Evolutionary conservation across 2,329 filamentous ascomycete genomes (phyloP), one percentile per base, ranked within the genome.

Genomic region (Diaporthe citri): DNA sequence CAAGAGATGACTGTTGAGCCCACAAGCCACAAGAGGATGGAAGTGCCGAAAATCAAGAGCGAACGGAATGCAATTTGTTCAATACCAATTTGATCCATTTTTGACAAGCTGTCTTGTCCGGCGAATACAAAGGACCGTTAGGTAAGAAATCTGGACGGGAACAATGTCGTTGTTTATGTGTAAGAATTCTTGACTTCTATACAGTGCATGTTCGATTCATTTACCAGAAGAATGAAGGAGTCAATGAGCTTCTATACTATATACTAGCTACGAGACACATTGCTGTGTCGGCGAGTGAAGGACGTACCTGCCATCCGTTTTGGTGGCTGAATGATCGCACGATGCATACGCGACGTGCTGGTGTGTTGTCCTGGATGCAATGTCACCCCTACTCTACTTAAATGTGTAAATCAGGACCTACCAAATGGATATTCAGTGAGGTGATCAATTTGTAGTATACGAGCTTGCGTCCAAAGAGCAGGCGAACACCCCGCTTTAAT

Each of bases 21-120:
- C 25, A 78, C 75, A 39, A 80, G 76, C 57, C 77, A 74, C 43
- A 76, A 51, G n/a, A 73, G 6, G 10, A 62, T 57, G 46, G 55
- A 56, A 20, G 31, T 43, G 22, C 52, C 56, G 46, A 60, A 9
- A 25, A 39, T 12, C 39, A 72, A 6, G 3, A 56, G 25, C 4
- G 36, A 62, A 7, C 41, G 46, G 12, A 41, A 64, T 12, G 70
- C 25, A 8, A 39, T 17, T 43, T 22, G 20, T 12, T 22, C 51
- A 31, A 52, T 22, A 39, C 13, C 17, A 9, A 10, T 46, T 10
- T 41, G 39, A 34, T 72, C 57, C 71, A 72, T 72, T 1, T 9
- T 28, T 15, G 6, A 4, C 8, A 25, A 20, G 7, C 22, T 55
- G 7, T 55, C n/a, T 55, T 7, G 5, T 55, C 22, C 9, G 64